A percentile compares a stretch with the other conserved stretches of the same genome.
Evolutionary conservation across 1,284 basidiomycete species (phyloP).

Genomic region (Phellinidium pouzarii): DNA sequence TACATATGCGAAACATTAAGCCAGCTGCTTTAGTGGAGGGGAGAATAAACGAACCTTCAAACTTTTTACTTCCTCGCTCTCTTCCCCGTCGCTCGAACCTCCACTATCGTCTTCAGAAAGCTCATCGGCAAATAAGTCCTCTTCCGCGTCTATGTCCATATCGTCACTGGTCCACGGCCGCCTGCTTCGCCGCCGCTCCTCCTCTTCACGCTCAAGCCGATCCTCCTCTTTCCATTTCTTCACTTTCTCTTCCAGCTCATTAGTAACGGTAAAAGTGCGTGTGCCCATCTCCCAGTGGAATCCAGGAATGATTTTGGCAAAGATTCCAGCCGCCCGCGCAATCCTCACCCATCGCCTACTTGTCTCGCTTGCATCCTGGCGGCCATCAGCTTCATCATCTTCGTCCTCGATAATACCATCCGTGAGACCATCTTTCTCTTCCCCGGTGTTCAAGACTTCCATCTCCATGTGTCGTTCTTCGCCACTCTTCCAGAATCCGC

Average conservation of each 20-base stretch:
- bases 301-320: constrained; percentile 71
- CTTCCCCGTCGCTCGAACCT: constrained; percentile 60
- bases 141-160: constrained; percentile 29
- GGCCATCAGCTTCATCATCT: constrained; percentile 47
- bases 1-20: constrained; percentile 27
- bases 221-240: constrained; percentile 66
- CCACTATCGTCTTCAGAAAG: constrained; percentile 31
- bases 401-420: constrained; percentile 82
- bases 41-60: constrained; percentile 52
- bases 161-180: constrained; percentile 56
- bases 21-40: constrained; percentile 13
- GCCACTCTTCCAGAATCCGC: constrained; percentile 82
- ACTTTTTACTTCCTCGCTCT: constrained; percentile 63
- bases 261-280: constrained; percentile 62
- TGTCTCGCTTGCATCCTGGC: constrained; percentile 30
- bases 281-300: constrained; percentile 61
- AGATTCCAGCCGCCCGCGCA: constrained; percentile 61
- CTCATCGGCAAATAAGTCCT: constrained; percentile 52
- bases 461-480: constrained; percentile 67
- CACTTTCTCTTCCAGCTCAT: constrained; percentile 64
- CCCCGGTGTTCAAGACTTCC: constrained; percentile 71
- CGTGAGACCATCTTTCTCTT: constrained; percentile 39
- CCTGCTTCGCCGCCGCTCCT: constrained; percentile 55
- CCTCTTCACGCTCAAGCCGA: constrained; percentile 53
- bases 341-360: constrained; percentile 67